Base-by-base conservation (phyloP, 1,284 basidiomycete genomes). In the Ceratobasidium sp. region DNA sequence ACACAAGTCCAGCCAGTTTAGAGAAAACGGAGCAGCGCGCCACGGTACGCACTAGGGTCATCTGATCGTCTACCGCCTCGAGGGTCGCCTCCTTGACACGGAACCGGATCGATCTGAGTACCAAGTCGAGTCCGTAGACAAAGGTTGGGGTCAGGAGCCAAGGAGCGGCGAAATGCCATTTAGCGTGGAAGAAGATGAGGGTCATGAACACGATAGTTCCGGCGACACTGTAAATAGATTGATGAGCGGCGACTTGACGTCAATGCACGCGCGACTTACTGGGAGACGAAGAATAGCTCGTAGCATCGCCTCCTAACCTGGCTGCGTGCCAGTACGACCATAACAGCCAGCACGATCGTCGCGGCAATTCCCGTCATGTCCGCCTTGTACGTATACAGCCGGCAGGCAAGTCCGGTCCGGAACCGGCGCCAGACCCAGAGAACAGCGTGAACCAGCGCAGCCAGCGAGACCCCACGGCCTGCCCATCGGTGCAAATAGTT, bases 131-230 rank as follows among this genome's bases (percentile, higher is more conserved):
- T 0, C 86, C 90, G 79, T 93, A 94, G 72, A 95, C 87, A 0
- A 91, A 91, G 22, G 93, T 81, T 0, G 92, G 90, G 0, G 92
- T 89, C 82, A 88, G 91, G 76, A 95, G 89, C 91, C 92, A 95
- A 0, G 92, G 92, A 0, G 84, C 73, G 11, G 91, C 89, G 78
- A 91, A 94, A 0, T 85, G 84, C 0, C 66, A 71, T 24, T 71
- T 59, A 37, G 93, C 92, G 79, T 95, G 93, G 80, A 94, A 93
- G 78, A 90, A 92, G 22, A 94, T 81, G 7, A 90, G 89, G 1
- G 93, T 84, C 79, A 92, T 93, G 83, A 94, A 94, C 1, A 89
- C 87, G 3, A 89, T 86, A 62, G 89, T 90, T 7, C 86, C 84
- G 37, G 92, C 74, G 39, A 83, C 76, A 62, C 81, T 81, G 78